Conservation (phyloP, 2,329 filamentous ascomycete species). For the Pyrenochaeta sp. region DNA sequence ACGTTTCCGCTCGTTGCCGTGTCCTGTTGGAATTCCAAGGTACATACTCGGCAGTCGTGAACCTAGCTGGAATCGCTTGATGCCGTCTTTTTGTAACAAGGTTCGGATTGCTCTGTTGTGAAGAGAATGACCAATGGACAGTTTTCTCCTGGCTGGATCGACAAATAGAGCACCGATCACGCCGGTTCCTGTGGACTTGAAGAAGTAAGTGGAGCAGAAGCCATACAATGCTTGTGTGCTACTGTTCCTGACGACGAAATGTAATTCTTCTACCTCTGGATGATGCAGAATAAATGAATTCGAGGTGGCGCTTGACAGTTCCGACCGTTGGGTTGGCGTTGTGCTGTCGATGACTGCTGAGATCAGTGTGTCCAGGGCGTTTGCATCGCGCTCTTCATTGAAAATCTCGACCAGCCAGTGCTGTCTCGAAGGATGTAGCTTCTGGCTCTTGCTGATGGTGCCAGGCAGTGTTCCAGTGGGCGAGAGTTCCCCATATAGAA, state of each 20-base stretch:
- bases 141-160: constrained; percentile 82
- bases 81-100: constrained; percentile 73
- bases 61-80: constrained; percentile 84
- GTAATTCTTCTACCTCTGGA: constrained; percentile 76
- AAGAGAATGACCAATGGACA: constrained; percentile 89
- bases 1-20: constrained; percentile 67
- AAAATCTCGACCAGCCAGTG: constrained; percentile 95
- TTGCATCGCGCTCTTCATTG: constrained; percentile 78
- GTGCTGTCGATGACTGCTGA: constrained; percentile 72
- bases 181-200: constrained; percentile 72
- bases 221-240: constrained; percentile 91
- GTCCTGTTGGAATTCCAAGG: constrained; percentile 78
- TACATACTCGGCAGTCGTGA: constrained; percentile 85
- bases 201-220: constrained; percentile 89
- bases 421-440: constrained; percentile 86
- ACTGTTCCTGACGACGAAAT: constrained; percentile 93
- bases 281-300: constrained; percentile 79
- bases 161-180: constrained; percentile 89
- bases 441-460: constrained; percentile 85
- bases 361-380: constrained; percentile 78
- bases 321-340: constrained; percentile 71
- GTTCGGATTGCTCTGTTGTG: constrained; percentile 84
- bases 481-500: constrained; percentile 78
- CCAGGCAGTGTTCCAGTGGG: constrained; percentile 68
- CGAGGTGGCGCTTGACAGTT: constrained; percentile 74